Evolutionary conservation across 805 yeast genomes (phyloP).

Genomic region (Cephaloascus fragrans): DNA sequence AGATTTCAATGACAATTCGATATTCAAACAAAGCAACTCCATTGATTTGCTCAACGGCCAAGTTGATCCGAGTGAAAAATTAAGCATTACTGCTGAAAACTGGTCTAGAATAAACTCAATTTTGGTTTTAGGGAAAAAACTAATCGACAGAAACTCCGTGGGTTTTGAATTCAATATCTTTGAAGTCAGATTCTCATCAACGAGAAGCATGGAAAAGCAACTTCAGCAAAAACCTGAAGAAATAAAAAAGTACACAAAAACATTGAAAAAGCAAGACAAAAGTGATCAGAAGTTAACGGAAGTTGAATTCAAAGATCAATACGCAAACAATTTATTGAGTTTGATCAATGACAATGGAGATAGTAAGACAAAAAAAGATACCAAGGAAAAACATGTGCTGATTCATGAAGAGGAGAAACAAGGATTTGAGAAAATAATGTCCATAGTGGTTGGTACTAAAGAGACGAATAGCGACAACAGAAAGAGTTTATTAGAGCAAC

Average conservation of each 20-base stretch:
- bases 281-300: no score
- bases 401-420: not conserved
- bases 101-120: not conserved
- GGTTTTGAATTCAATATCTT: not conserved
- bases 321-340: no score
- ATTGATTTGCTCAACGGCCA: conserved; percentile 20
- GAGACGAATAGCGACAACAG: not conserved
- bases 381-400: not conserved
- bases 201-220: not conserved
- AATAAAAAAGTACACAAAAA: not conserved
- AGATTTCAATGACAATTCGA: conserved; percentile 47
- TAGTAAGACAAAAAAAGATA: not conserved
- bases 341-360: not conserved
- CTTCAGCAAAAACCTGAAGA: not conserved
- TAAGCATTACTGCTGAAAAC: not conserved
- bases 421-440: not conserved
- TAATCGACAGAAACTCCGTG: not conserved
- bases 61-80: not conserved
- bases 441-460: not conserved
- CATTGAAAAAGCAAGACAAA: no score
- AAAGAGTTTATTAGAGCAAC: not conserved
- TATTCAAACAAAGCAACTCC: not conserved
- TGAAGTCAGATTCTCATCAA: not conserved
- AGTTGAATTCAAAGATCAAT: no score
- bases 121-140: not conserved